phyloP scores from a whole-genome alignment of 2,329 filamentous ascomycete genomes.

The Epicoccum sorghinum region DNA sequence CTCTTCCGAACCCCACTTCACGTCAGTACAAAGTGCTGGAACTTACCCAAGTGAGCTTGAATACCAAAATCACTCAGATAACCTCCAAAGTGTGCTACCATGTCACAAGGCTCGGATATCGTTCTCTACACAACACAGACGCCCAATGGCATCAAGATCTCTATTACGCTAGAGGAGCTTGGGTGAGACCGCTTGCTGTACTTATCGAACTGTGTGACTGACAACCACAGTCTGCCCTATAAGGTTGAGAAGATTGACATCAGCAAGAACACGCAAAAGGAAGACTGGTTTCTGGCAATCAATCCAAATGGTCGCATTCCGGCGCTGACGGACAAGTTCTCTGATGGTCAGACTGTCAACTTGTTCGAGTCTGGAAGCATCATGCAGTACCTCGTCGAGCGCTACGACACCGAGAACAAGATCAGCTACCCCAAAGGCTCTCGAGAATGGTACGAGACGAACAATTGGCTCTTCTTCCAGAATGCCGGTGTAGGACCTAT shows the following conservation, averaged over 20 bases:
- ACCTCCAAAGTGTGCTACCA: neutral
- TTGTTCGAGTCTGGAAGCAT: conserved; percentile 87
- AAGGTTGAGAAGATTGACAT: conserved; percentile 75
- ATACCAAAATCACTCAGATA: neutral
- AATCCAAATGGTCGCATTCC: conserved; percentile 94
- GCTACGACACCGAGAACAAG: conserved; percentile 82
- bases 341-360: conserved; percentile 73
- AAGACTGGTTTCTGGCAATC: conserved; percentile 87
- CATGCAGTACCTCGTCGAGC: conserved; percentile 80
- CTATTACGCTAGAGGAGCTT: conserved; percentile 85
- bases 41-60: neutral
- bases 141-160: conserved; percentile 89
- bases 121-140: conserved; percentile 83
- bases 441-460: conserved; percentile 78
- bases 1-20: conserved; percentile 30
- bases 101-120: conserved; percentile 63
- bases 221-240: conserved; percentile 65
- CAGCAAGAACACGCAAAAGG: conserved; percentile 77
- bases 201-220: neutral
- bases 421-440: conserved; percentile 77
- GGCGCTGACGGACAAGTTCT: conserved; percentile 77
- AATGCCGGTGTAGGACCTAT: conserved; percentile 83
- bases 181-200: conserved; percentile 49
- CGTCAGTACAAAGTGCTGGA: conserved; percentile 10
- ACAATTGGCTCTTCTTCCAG: conserved; percentile 73